phyloP scores from a whole-genome alignment of 2,329 filamentous ascomycete species.

The Thelonectria rubi region DNA sequence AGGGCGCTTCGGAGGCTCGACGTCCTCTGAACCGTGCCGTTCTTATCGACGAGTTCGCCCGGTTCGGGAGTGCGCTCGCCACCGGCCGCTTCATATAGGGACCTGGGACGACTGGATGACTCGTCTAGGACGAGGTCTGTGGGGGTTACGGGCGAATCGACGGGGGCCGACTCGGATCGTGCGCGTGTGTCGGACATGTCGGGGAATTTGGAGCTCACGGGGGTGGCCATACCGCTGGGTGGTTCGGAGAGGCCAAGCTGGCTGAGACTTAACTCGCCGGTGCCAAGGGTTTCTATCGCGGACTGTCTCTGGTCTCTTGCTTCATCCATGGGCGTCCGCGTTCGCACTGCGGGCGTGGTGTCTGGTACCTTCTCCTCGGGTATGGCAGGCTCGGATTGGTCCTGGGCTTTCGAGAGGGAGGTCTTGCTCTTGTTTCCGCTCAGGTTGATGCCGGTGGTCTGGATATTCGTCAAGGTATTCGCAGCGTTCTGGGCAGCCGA shows the following conservation, averaged over 20 bases:
- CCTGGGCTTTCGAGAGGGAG: slow-evolving; percentile 38
- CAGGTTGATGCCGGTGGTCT: slow-evolving; percentile 68
- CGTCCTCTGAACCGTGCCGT: slow-evolving; percentile 67
- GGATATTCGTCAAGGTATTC: slow-evolving; percentile 76
- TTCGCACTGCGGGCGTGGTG: slow-evolving; percentile 47
- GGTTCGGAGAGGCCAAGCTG: slow-evolving; percentile 81
- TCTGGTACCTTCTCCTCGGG: slow-evolving; percentile 55
- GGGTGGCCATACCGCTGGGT: slow-evolving; percentile 62
- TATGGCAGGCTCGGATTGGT: slow-evolving; percentile 36
- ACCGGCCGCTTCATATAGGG: slow-evolving; percentile 58
- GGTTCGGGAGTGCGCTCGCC: slow-evolving; percentile 72
- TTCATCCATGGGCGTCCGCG: slow-evolving; percentile 35
- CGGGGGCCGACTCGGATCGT: slow-evolving; percentile 68
- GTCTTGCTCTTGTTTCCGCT: slow-evolving; percentile 51
- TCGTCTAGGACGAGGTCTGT: slow-evolving; percentile 47
- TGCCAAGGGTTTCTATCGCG: slow-evolving; percentile 88
- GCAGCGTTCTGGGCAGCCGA: slow-evolving; percentile 94
- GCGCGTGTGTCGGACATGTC: slow-evolving; percentile 58
- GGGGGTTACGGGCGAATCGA: slow-evolving; percentile 50
- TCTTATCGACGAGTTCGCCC: slow-evolving; percentile 71
- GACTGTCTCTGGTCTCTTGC: slow-evolving; percentile 70
- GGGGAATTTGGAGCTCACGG: slow-evolving; percentile 64
- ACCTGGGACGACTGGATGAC: slow-evolving; percentile 55
- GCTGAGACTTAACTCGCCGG: slow-evolving; percentile 87
- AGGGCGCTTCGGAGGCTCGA: slow-evolving; percentile 73